Evolutionary conservation across 352 stramenopile species (phyloP).

Genomic region (Pythium aristosporum): DNA sequence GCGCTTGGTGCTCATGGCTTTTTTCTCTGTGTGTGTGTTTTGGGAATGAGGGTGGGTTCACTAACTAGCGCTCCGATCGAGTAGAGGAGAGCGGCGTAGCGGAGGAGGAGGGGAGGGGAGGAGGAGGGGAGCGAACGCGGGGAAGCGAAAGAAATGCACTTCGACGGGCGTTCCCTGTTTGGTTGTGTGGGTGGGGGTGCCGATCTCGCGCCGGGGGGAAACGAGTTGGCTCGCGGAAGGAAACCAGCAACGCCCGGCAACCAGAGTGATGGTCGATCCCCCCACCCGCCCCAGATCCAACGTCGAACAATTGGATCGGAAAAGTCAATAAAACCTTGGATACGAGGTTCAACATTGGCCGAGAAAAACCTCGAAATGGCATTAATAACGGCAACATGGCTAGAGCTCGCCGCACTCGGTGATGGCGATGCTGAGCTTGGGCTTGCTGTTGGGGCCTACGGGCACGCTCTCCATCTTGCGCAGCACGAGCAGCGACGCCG

Average conservation of each 20-base stretch:
- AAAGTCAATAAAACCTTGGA: slow-evolving; percentile 18
- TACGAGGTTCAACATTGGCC: slow-evolving; percentile 13
- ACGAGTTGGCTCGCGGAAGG: slow-evolving; percentile 16
- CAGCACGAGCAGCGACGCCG: slow-evolving; percentile 93
- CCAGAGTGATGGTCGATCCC: slow-evolving; percentile 29
- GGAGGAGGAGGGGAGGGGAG: slow-evolving; percentile 5
- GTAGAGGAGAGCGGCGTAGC: not conserved
- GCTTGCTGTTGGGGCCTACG: slow-evolving; percentile 80
- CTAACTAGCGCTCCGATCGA: slow-evolving; percentile 1
- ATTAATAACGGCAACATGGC: not conserved
- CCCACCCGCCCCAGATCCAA: slow-evolving; percentile 19
- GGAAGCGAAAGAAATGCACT: slow-evolving; percentile 7
- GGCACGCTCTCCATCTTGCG: slow-evolving; percentile 91
- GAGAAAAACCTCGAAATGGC: slow-evolving; percentile 5
- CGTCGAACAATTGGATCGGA: not conserved
- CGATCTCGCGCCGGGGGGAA: slow-evolving; percentile 6
- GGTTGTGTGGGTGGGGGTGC: slow-evolving; percentile 14
- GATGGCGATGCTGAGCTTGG: slow-evolving; percentile 84
- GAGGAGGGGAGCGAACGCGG: slow-evolving; percentile 11
- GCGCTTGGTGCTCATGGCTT: slow-evolving; percentile 73
- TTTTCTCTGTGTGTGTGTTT: slow-evolving; percentile 25
- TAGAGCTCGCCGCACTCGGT: slow-evolving; percentile 91
- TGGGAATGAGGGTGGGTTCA: not conserved
- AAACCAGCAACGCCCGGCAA: slow-evolving; percentile 22
- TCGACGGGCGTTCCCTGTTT: slow-evolving; percentile 10